Percentiles rank a stretch among this genome's conserved stretches.
Conservation (phyloP, 306 rosid species). For the Carpinus fangiana region DNA sequence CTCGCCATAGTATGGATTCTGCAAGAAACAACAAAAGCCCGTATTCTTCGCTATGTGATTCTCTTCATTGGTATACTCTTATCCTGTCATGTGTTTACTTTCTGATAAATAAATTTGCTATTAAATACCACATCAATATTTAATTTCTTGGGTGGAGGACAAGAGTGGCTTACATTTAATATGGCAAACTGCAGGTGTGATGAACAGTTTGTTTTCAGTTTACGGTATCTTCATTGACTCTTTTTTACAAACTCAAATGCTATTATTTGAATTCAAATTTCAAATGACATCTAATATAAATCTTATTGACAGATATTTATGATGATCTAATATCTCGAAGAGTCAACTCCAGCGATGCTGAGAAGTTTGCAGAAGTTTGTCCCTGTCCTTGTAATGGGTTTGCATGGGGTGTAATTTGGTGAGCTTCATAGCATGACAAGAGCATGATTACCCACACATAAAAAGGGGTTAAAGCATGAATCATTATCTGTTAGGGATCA, state of each 20-base stretch:
- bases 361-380: conserved; percentile 93
- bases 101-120: conserved; percentile 22
- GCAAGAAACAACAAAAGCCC: conserved; percentile 87
- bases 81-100: conserved; percentile 24
- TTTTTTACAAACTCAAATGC: neutral
- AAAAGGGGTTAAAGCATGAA: neutral
- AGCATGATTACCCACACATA: conserved; percentile 1
- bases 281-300: conserved; percentile 12
- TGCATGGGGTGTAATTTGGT: conserved; percentile 98
- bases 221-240: conserved; percentile 59
- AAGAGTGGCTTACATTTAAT: conserved; percentile 27
- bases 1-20: conserved; percentile 81
- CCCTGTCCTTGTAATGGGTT: conserved; percentile 94
- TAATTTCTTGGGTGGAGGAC: conserved; percentile 18
- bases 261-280: conserved; percentile 18
- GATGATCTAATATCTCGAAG: conserved; percentile 93
- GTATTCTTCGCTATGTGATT: conserved; percentile 78
- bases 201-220: conserved; percentile 97
- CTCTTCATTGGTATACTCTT: conserved; percentile 75
- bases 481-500: neutral
- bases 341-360: conserved; percentile 94
- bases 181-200: conserved; percentile 75
- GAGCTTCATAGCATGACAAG: conserved; percentile 29
- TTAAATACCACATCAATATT: neutral
- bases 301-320: conserved; percentile 60